A percentile compares a stretch with the other conserved stretches of the same genome.
Conservation (phyloP, 2,329 filamentous ascomycete species). For the Tolypocladium guangdongense region DNA sequence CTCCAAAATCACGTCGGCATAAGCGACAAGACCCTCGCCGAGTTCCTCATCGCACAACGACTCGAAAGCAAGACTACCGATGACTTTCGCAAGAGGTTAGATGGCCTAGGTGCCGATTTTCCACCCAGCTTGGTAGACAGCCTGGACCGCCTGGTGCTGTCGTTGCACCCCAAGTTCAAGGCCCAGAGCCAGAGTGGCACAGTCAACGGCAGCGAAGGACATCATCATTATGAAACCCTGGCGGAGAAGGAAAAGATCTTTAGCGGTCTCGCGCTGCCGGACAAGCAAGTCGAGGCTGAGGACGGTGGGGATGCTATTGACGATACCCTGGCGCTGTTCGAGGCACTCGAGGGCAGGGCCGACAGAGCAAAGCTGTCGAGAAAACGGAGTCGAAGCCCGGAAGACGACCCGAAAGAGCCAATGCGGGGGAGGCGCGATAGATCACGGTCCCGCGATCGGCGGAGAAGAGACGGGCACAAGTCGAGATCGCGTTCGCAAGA, state of each 20-base stretch:
- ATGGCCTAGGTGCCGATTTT: slow-evolving; percentile 69
- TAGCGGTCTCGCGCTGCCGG: slow-evolving; percentile 76
- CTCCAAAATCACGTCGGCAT: slow-evolving; percentile 89
- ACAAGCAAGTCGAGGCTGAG: slow-evolving; percentile 44
- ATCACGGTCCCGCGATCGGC: slow-evolving; percentile 31
- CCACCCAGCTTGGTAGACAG: slow-evolving; percentile 81
- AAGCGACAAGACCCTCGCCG: slow-evolving; percentile 86
- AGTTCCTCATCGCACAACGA: slow-evolving; percentile 91
- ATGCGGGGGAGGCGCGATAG: slow-evolving; percentile 28
- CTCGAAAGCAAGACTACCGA: slow-evolving; percentile 57
- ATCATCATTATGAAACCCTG: slow-evolving; percentile 30
- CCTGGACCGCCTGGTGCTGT: slow-evolving; percentile 76
- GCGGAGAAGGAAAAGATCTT: slow-evolving; percentile 82
- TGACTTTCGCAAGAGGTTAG: slow-evolving; percentile 68
- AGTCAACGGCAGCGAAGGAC: slow-evolving; percentile 27
- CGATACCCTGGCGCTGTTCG: slow-evolving; percentile 86
- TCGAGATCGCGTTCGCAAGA: slow-evolving; percentile 28
- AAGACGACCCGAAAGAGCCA: slow-evolving; percentile 32
- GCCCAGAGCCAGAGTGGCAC: slow-evolving; percentile 29
- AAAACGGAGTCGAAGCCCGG: slow-evolving; percentile 50
- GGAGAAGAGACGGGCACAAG: slow-evolving; percentile 21
- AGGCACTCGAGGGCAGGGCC: slow-evolving; percentile 64
- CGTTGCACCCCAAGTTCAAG: slow-evolving; percentile 87
- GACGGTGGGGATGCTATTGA: slow-evolving; percentile 60
- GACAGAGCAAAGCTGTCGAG: slow-evolving; percentile 36